Conservation (phyloP, 495 filamentous ascomycete species). For the Podospora bellae-mahoneyi region DNA sequence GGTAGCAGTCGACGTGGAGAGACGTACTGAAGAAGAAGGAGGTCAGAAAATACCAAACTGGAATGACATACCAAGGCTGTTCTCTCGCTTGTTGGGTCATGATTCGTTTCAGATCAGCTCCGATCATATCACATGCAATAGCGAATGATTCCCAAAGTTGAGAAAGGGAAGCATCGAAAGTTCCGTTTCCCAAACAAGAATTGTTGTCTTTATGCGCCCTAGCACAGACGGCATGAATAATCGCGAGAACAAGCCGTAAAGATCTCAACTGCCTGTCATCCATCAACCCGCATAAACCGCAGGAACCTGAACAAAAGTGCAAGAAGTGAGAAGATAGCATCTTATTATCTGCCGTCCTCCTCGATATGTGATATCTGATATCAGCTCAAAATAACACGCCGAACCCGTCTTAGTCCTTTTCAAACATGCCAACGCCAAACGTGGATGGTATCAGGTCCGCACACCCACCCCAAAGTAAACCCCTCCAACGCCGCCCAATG, state of each 20-base stretch:
- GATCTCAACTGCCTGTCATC: background rate
- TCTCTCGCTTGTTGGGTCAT: background rate
- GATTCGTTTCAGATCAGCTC: background rate
- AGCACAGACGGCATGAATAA: background rate
- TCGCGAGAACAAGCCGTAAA: background rate
- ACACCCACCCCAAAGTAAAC: background rate
- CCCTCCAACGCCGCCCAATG: conserved; percentile 31
- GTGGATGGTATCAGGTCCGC: conserved; percentile 28
- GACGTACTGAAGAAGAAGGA: background rate
- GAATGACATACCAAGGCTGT: background rate
- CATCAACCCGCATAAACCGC: background rate
- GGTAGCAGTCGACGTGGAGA: background rate
- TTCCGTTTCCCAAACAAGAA: background rate
- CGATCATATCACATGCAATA: background rate
- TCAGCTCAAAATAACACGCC: background rate
- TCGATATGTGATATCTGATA: background rate
- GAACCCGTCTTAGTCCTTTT: background rate
- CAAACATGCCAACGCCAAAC: conserved; percentile 20
- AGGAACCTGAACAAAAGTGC: background rate
- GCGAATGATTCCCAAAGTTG: background rate
- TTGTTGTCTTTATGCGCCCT: background rate
- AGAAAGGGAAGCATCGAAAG: background rate
- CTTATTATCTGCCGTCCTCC: background rate
- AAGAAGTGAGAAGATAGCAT: background rate
- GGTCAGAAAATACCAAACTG: background rate